phyloP scores from a whole-genome alignment of 176 grass and related monocot species.

The Carex cristatella region DNA sequence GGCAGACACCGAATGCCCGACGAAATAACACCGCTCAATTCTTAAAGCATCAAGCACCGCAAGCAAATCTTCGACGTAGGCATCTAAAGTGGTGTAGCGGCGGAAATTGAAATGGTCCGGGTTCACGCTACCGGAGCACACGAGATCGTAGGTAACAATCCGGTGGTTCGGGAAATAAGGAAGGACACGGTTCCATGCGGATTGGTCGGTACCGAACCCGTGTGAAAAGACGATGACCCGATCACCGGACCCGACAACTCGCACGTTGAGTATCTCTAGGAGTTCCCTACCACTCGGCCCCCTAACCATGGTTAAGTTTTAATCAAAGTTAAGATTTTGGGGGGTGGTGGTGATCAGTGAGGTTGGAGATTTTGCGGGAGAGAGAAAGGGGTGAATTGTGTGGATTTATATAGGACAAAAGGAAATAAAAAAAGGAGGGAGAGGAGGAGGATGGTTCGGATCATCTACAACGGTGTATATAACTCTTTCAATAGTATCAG shows the following conservation, averaged over 20 bases:
- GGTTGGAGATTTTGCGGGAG: not conserved
- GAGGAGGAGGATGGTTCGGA: not conserved
- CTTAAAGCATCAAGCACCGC: constrained; percentile 64
- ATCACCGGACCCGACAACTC: constrained; percentile 54
- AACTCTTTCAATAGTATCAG: not conserved
- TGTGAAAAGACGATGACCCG: constrained; percentile 85
- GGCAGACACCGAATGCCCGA: constrained; percentile 92
- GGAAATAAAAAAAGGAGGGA: not conserved
- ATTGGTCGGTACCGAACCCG: constrained; percentile 95
- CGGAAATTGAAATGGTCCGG: constrained; percentile 95
- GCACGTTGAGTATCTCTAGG: constrained; percentile 93
- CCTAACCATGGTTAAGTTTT: constrained; percentile 13
- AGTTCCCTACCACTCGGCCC: constrained; percentile 29
- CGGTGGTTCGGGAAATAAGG: constrained; percentile 78
- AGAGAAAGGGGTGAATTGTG: not conserved
- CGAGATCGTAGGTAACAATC: constrained; percentile 88
- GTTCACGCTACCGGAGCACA: constrained; percentile 92
- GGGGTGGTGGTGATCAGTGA: not conserved
- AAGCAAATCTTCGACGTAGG: constrained; percentile 88
- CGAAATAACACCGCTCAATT: constrained; percentile 71
- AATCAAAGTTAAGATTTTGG: not conserved
- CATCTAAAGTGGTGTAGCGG: constrained; percentile 73
- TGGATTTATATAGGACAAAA: not conserved
- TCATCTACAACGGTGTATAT: not conserved
- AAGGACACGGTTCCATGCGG: constrained; percentile 87